These are phyloP conservation scores for Ustilago xerochloae DNA, from an alignment of 1,284 basidiomycete species.

Conservation along the genomic window DNA sequence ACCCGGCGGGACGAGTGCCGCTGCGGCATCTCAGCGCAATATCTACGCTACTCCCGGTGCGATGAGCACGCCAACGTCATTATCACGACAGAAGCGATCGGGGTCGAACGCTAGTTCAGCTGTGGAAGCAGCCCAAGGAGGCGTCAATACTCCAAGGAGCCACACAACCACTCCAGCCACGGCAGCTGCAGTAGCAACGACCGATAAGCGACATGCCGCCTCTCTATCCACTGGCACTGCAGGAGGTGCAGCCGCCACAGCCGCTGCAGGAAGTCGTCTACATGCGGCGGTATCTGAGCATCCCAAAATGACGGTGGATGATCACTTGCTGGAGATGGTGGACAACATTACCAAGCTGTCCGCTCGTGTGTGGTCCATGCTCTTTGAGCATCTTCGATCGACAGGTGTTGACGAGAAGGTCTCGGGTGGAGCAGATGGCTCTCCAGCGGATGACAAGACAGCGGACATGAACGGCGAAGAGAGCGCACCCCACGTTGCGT, in stretches of 20 bases:
- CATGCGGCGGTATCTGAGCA: constrained; percentile 18
- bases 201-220: constrained; percentile 8
- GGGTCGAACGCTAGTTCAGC: constrained; percentile 36
- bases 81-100: constrained; percentile 37
- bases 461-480: constrained; percentile 1
- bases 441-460: constrained; percentile 1
- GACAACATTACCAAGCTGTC: constrained; percentile 59
- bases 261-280: constrained; percentile 24
- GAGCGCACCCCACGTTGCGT: no score
- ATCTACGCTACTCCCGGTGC: constrained; percentile 16
- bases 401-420: constrained; percentile 21
- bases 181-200: constrained; percentile 17
- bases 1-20: constrained; percentile 6
- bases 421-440: no score
- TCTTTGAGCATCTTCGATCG: constrained; percentile 51
- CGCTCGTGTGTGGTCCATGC: constrained; percentile 51
- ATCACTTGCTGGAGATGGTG: constrained; percentile 54
- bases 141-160: constrained; percentile 20
- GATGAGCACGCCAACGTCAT: constrained; percentile 35
- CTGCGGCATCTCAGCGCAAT: constrained; percentile 6
- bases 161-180: constrained; percentile 25
- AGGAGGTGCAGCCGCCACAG: constrained; percentile 7
- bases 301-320: constrained; percentile 42
- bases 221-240: constrained; percentile 17
- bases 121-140: constrained; percentile 6